Evolutionary conservation across 768 basidiomycete species (phyloP).

Genomic region (Pisolithus orientalis): DNA sequence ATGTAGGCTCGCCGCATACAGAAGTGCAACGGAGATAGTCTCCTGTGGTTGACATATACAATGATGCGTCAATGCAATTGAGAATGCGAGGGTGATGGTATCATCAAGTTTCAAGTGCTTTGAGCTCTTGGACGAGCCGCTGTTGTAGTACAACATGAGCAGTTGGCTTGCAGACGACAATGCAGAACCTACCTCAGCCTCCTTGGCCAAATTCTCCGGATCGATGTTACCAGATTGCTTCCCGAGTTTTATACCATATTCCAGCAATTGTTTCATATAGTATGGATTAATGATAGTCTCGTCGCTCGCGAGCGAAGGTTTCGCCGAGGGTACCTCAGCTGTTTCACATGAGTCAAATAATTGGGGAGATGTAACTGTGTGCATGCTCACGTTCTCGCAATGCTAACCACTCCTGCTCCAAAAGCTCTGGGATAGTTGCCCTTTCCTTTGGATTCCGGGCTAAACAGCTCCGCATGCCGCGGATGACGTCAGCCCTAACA

Average conservation of each 20-base stretch:
- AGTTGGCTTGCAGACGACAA: not conserved
- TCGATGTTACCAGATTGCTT: slow-evolving; percentile 35
- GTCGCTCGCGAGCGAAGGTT: slow-evolving; percentile 34
- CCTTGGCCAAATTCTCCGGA: slow-evolving; percentile 41
- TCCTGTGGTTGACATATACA: slow-evolving; percentile 22
- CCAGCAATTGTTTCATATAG: slow-evolving; percentile 70
- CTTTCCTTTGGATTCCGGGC: slow-evolving; percentile 74
- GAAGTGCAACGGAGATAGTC: slow-evolving; percentile 15
- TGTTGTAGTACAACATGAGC: slow-evolving; percentile 17
- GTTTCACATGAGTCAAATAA: slow-evolving; percentile 1
- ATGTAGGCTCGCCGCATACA: slow-evolving; percentile 20
- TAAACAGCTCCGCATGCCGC: slow-evolving; percentile 78
- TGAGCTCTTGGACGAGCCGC: slow-evolving; percentile 63
- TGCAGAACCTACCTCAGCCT: slow-evolving; percentile 46
- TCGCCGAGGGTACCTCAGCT: slow-evolving; percentile 26
- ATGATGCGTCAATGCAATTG: slow-evolving; percentile 12
- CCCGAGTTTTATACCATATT: slow-evolving; percentile 65
- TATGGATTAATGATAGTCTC: slow-evolving; percentile 74
- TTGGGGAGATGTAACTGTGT: not conserved
- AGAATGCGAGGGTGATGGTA: slow-evolving; percentile 3
- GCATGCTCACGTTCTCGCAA: slow-evolving; percentile 36
- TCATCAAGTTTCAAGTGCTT: slow-evolving; percentile 37
- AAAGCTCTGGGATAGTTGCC: slow-evolving; percentile 80
- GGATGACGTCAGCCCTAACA: slow-evolving; percentile 74
- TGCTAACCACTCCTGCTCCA: slow-evolving; percentile 75